These are phyloP conservation scores for Fusarium hostae DNA, from an alignment of 2,329 filamentous ascomycete species.

Conservation along the genomic window DNA sequence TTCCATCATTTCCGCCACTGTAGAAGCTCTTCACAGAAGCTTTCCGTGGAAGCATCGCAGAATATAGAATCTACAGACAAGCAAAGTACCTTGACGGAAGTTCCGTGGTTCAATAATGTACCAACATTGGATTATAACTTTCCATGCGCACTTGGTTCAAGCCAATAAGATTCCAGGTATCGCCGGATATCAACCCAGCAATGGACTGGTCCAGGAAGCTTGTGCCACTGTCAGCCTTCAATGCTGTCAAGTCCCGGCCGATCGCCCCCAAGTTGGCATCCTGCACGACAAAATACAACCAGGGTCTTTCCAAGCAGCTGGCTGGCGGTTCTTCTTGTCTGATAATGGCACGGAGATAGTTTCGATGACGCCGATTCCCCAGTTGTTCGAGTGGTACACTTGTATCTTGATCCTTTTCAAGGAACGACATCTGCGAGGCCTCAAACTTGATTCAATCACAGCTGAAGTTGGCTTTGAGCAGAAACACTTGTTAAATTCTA, in stretches of 20 bases:
- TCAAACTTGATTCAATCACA: neutral
- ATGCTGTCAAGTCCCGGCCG: constrained; percentile 26
- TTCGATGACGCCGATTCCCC: constrained; percentile 18
- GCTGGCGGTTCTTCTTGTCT: constrained; percentile 2
- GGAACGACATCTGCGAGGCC: constrained; percentile 6
- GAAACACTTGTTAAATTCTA: neutral
- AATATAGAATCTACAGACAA: neutral
- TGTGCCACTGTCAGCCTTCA: constrained; percentile 18
- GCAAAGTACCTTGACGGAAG: neutral
- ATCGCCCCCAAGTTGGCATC: constrained; percentile 21
- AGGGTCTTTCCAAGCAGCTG: constrained; percentile 7
- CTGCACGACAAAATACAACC: neutral
- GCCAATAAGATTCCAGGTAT: constrained; percentile 14
- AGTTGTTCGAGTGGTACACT: neutral
- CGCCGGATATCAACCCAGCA: constrained; percentile 29
- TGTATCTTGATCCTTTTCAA: neutral
- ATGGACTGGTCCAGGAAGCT: constrained; percentile 22
- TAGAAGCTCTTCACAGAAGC: constrained; percentile 22
- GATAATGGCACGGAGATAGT: constrained; percentile 1
- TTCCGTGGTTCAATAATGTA: neutral
- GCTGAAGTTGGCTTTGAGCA: neutral
- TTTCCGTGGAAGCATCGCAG: constrained; percentile 9
- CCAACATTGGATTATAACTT: neutral
- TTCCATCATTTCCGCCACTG: constrained; percentile 8
- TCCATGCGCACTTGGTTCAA: neutral